Evolutionary conservation across 2,329 filamentous ascomycete species (phyloP).

Genomic region (Chaetomium olivaceum): DNA sequence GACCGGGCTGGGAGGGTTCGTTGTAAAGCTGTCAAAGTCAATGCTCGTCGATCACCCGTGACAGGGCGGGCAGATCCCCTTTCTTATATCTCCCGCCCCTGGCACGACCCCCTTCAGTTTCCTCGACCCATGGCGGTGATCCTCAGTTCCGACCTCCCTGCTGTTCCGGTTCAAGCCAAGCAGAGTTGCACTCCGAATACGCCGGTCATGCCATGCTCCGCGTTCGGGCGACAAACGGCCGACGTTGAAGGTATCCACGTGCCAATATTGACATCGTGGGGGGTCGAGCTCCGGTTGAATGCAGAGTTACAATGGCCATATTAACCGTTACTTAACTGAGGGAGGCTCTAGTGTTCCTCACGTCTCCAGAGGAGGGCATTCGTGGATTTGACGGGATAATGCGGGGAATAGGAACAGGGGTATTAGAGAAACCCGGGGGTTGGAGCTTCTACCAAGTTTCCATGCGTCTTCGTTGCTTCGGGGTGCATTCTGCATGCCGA

Average conservation of each 20-base stretch:
- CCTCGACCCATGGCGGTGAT: not conserved
- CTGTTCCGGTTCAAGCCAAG: not conserved
- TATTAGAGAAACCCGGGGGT: constrained; percentile 2
- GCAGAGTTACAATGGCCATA: constrained; percentile 4
- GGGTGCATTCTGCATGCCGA: constrained; percentile 11
- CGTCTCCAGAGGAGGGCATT: not conserved
- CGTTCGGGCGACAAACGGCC: not conserved
- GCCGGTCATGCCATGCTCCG: not conserved
- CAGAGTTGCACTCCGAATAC: not conserved
- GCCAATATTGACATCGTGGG: not conserved
- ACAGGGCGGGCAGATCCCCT: not conserved
- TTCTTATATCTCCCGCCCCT: not conserved
- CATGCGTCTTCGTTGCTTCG: constrained; percentile 7
- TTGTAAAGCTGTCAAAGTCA: not conserved
- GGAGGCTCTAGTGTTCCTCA: not conserved
- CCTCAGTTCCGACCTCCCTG: not conserved
- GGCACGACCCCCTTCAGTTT: not conserved
- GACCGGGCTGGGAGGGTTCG: not conserved
- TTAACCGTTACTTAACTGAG: constrained; percentile 5
- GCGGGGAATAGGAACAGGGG: constrained; percentile 11
- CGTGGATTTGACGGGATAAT: not conserved
- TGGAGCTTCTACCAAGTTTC: constrained; percentile 20
- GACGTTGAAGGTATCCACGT: not conserved
- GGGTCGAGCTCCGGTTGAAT: constrained; percentile 10
- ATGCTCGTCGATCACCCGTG: not conserved